Evolutionary conservation across 106 monocot genomes (phyloP), one percentile per base, ranked within the genome.

Genomic region (Apostasia ramifera): DNA sequence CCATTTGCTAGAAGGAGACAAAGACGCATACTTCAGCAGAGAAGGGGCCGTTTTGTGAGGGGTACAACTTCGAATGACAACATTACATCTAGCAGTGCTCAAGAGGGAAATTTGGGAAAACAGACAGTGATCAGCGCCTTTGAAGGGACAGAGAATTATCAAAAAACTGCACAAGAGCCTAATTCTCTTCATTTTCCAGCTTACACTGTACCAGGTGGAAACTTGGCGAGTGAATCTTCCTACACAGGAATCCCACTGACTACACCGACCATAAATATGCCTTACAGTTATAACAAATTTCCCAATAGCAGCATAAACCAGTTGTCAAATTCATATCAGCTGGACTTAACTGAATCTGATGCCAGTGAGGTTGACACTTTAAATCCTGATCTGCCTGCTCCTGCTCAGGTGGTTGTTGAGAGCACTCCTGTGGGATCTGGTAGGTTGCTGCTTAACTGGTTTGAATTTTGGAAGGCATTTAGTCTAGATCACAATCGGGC

Each of bases 381-480:
- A 44, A 76, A 82, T 78, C 73, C 79, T 73, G 87, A 90, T n/a
- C 70, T 90, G 37, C 85, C 98, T 73, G 79, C 78, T 48, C 98
- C 98, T 66, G 98, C 98, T 53, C 92, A 98, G 75, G 87, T 98
- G 50, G 87, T 98, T 57, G 70, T 85, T 10, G 92, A 98, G 76
- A 93, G 81, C 63, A 89, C 98, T 54, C 87, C 90, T 56, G 98
- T 98, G 14, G 98, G 98, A 48, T 93, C 98, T 79, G 98, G 98
- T 42, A 79, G 93, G 58, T 75, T 98, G 68, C 79, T 98, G 39
- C 93, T 89, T 67, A 98, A 98, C 67, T 98, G 98, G 98, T 78
- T 78, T 74, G 93, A 85, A 51, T 98, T 98, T 74, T 98, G 98
- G 98, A 90, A 72, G 79, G 98, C 90, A 73, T 98, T 93, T 80